Evolutionary conservation across 2,329 filamentous ascomycete genomes (phyloP).

Genomic region (Falciphora oryzae): DNA sequence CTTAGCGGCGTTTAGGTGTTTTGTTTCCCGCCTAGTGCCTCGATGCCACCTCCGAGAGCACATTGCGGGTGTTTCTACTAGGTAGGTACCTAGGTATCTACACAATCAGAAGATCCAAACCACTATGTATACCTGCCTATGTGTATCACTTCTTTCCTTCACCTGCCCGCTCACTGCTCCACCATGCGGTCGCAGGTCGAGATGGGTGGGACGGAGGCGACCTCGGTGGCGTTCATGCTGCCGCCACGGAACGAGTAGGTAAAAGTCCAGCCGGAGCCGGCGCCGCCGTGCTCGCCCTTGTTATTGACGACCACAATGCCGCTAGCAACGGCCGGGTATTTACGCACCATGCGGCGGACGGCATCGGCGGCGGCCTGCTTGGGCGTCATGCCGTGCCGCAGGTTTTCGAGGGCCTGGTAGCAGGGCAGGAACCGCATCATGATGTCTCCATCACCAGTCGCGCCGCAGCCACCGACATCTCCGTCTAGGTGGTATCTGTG

Average conservation of each 20-base stretch:
- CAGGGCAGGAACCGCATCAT: constrained; percentile 54
- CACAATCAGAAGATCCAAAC: too few species aligned
- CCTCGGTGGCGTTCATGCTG: constrained; percentile 38
- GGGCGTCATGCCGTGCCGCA: constrained; percentile 43
- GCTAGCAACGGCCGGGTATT: constrained; percentile 39
- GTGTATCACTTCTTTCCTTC: too few species aligned
- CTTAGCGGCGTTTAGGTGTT: background rate
- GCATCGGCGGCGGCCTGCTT: constrained; percentile 44
- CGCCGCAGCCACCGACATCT: constrained; percentile 48
- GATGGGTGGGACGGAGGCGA: constrained; percentile 35
- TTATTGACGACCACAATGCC: constrained; percentile 47
- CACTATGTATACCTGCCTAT: too few species aligned
- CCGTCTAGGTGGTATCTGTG: constrained; percentile 27
- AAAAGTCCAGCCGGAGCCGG: constrained; percentile 49
- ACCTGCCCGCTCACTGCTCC: background rate
- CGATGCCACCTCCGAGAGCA: too few species aligned
- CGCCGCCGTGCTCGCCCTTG: constrained; percentile 42
- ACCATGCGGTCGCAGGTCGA: constrained; percentile 2
- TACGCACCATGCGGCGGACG: constrained; percentile 41
- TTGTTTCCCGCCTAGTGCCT: background rate
- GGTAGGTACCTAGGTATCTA: too few species aligned
- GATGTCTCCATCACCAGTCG: constrained; percentile 51
- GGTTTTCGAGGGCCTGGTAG: constrained; percentile 50
- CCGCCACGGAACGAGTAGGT: constrained; percentile 46
- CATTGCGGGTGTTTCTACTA: too few species aligned